These are phyloP conservation scores for Rhizopogon vinicolor DNA, from an alignment of 768 basidiomycete species.

Conservation along the genomic window DNA sequence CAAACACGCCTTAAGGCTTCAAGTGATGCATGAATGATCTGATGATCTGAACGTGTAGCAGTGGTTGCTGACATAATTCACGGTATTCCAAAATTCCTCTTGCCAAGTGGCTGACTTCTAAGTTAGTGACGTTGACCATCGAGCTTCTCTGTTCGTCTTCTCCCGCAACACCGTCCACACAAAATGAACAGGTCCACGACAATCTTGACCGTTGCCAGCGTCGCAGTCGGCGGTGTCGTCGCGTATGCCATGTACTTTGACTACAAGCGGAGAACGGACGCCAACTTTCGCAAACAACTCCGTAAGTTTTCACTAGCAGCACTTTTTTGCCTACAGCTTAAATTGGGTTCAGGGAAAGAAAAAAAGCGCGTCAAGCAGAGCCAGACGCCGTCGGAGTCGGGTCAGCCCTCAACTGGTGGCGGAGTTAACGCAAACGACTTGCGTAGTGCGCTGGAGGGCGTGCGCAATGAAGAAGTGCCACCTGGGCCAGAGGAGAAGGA, in stretches of 20 bases:
- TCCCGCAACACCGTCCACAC: constrained; percentile 12
- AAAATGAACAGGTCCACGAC: constrained; percentile 31
- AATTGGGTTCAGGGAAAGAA: constrained; percentile 65
- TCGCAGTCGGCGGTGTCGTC: constrained; percentile 50
- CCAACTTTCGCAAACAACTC: constrained; percentile 82
- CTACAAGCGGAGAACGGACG: constrained; percentile 86
- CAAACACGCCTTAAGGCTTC: too few species aligned
- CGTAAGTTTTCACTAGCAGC: constrained; percentile 47
- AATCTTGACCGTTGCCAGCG: constrained; percentile 35
- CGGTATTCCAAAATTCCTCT: constrained; percentile 5
- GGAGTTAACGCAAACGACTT: constrained; percentile 50
- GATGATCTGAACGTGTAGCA: background rate
- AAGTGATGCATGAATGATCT: background rate
- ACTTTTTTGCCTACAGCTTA: constrained; percentile 1
- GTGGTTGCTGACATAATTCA: constrained; percentile 14
- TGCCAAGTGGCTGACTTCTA: background rate
- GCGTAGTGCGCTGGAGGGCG: constrained; percentile 55
- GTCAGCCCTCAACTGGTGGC: constrained; percentile 14
- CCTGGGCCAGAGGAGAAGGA: constrained; percentile 74
- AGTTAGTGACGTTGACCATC: constrained; percentile 3
- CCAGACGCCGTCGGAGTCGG: constrained; percentile 38
- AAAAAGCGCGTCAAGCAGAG: constrained; percentile 84
- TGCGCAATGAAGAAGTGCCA: constrained; percentile 69
- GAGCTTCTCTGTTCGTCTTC: constrained; percentile 8
- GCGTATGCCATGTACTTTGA: constrained; percentile 95